phyloP scores from a whole-genome alignment of 768 basidiomycete genomes.

The Auricularia cornea region DNA sequence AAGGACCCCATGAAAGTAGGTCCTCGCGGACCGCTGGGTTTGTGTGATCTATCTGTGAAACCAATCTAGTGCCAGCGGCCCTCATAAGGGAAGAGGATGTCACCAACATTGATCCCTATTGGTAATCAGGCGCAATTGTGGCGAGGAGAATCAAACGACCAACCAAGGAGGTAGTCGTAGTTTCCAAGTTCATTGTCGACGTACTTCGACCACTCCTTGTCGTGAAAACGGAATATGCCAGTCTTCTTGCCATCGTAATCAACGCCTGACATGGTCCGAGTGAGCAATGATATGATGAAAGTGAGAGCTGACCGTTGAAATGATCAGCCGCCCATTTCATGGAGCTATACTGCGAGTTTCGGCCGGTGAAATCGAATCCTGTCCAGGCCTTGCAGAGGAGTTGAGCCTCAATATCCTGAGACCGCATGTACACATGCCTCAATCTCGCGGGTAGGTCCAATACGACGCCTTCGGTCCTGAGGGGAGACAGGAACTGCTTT shows the following conservation, averaged over 20 bases:
- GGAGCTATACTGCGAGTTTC: slow-evolving; percentile 57
- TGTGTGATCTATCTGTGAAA: slow-evolving; percentile 63
- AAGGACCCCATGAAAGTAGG: slow-evolving; percentile 66
- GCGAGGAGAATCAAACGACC: slow-evolving; percentile 43
- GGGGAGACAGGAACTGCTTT: slow-evolving; percentile 62
- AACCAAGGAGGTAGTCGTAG: slow-evolving; percentile 74
- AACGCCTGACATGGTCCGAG: slow-evolving; percentile 41
- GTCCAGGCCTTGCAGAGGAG: slow-evolving; percentile 60
- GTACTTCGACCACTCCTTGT: slow-evolving; percentile 71
- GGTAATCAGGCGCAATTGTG: slow-evolving; percentile 9
- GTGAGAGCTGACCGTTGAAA: slow-evolving; percentile 52
- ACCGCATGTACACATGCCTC: slow-evolving; percentile 36
- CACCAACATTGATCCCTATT: neutral
- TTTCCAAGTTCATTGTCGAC: slow-evolving; percentile 85
- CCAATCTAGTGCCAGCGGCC: slow-evolving; percentile 3
- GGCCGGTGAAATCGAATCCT: slow-evolving; percentile 74
- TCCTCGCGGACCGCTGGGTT: slow-evolving; percentile 76
- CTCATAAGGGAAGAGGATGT: neutral
- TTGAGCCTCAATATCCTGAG: neutral
- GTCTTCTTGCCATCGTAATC: slow-evolving; percentile 73
- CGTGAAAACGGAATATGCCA: slow-evolving; percentile 65
- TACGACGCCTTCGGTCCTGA: slow-evolving; percentile 52
- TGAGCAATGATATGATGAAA: neutral
- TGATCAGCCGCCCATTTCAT: slow-evolving; percentile 71
- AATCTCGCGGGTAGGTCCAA: slow-evolving; percentile 55